Evolutionary conservation across 2,329 filamentous ascomycete genomes (phyloP), one percentile per base, ranked within the genome.

Genomic region (Gnomoniopsis sp.): DNA sequence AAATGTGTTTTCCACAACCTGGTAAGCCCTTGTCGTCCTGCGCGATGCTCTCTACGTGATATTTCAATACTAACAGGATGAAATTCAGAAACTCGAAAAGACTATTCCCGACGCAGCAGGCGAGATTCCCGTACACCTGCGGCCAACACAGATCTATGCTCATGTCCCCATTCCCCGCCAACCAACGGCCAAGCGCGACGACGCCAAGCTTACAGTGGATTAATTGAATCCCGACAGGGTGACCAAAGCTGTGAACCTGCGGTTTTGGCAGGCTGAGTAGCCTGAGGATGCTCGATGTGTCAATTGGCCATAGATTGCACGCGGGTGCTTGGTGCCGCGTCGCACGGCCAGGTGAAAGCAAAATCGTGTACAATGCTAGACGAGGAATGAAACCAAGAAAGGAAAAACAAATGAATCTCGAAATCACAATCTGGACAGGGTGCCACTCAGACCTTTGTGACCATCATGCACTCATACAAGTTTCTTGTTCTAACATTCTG

Each of bases 1-100:
- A 89, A 88, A 78, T 99, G 95, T 76, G 93, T 97, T 51, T 98
- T 90, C 72, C 88, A 97, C 66, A 98, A 97, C 74, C 77, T 99
- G 79, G 95, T 99, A 81, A 63, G 89, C 81, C 53, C 11, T 11
- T 38, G n/a, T 30, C 8, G 34, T 36, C 3, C 12, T n/a, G 6
- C 33, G 3, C 21, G 30, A n/a, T 26, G 21, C 15, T 33, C 6
- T 14, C n/a, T 22, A 30, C 22, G 1, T 17, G 17, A 21, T 10
- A 22, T 17, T 30, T 33, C 1, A n/a, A 4, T 6, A 11, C 38
- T 21, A 36, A 56, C 53, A 8, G 56, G 41, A 17, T 21, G 14
- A 11, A 15, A 21, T 30, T 19, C 67, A 93, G 90, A 89, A 89
- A 77, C 79, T 95, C 64, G 88, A 92, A 74, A 95, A 95, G 79